Percentiles rank a stretch among this genome's conserved stretches.
Conservation (phyloP, 352 stramenopile genomes). For the Phytophthora rubi region DNA sequence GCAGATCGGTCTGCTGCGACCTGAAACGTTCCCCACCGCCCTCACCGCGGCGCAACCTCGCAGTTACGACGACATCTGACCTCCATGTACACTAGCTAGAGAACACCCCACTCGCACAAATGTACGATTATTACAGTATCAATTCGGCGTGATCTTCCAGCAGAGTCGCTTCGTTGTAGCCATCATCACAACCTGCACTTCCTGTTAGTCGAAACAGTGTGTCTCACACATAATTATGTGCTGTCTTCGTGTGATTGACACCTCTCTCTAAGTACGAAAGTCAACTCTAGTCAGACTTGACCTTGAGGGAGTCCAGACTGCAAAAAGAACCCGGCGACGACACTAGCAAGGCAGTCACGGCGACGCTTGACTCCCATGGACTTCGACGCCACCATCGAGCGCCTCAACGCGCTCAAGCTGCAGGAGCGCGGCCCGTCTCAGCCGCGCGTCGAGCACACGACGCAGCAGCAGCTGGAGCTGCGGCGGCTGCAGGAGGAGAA, state of each 20-base stretch:
- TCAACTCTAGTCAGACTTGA: conserved; percentile 32
- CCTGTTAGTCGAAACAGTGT: neutral
- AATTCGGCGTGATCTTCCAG: neutral
- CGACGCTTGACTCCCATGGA: conserved; percentile 41
- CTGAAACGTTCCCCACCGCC: conserved; percentile 25
- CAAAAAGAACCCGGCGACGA: conserved; percentile 4
- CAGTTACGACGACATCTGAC: conserved; percentile 34
- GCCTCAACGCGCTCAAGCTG: conserved; percentile 75
- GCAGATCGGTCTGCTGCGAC: conserved; percentile 22
- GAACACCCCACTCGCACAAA: conserved; percentile 23
- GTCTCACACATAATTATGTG: neutral
- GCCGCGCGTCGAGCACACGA: conserved; percentile 9
- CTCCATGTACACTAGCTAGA: conserved; percentile 30
- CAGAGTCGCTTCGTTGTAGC: neutral
- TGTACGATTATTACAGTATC: conserved; percentile 29
- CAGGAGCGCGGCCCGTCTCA: conserved; percentile 40
- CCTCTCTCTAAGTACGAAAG: conserved; percentile 25
- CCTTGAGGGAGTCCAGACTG: conserved; percentile 11
- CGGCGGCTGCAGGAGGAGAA: conserved; percentile 60
- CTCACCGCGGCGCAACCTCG: conserved; percentile 27
- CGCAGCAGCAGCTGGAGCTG: conserved; percentile 42
- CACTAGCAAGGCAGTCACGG: neutral
- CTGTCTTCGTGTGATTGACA: conserved; percentile 2
- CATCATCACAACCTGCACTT: neutral
- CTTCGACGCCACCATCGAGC: conserved; percentile 77